Base-by-base conservation (phyloP, 768 basidiomycete species). In the Suillus spraguei region DNA sequence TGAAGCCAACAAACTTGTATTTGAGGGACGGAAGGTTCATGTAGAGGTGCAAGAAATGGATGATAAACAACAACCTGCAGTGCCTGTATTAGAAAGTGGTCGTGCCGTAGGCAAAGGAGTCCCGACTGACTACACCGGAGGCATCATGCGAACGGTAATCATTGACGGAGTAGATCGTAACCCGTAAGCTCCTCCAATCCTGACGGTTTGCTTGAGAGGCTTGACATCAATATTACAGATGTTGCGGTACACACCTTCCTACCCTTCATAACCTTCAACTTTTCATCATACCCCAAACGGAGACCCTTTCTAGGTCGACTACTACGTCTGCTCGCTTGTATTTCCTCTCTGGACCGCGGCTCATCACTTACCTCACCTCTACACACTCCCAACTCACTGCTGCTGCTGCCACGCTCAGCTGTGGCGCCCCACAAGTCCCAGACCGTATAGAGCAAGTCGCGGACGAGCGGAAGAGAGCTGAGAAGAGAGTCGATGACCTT, bases 231-330 rank as follows among this genome's bases (percentile, higher is more conserved):
- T 24, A 58, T 20, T 68, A 42, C 64, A 91, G 89, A 60, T 93
- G 93, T 74, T 91, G 90, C 62, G 90, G 92, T 13, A 93, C 94
- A 17, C 95, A 97, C 73, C 82, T 90, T 60, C 91, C 94, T 7
- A 87, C 86, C 60, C 82, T 95, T 56, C 82, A 88, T 65, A 87
- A 88, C 68, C 82, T 91, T 36, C 86, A 91, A 68, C 77, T 92
- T 59, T 88, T 92, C 78, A 74, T 92, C 50, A 73, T 90, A 49
- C 87, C 90, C 28, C 82, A 90, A 71, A 90, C 87, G 10, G 89
- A 90, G 62, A 76, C 86, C 1, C 78, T 90, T 33, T 79, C 89
- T 44, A 83, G 89, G 11, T 83, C 88, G 9, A 79, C 79, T 17
- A 82, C 85, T 2, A 83, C 85, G 0, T 87, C 88, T 62, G 86